Evolutionary conservation across 345 rosid species (phyloP).

Genomic region (Dimocarpus longan): DNA sequence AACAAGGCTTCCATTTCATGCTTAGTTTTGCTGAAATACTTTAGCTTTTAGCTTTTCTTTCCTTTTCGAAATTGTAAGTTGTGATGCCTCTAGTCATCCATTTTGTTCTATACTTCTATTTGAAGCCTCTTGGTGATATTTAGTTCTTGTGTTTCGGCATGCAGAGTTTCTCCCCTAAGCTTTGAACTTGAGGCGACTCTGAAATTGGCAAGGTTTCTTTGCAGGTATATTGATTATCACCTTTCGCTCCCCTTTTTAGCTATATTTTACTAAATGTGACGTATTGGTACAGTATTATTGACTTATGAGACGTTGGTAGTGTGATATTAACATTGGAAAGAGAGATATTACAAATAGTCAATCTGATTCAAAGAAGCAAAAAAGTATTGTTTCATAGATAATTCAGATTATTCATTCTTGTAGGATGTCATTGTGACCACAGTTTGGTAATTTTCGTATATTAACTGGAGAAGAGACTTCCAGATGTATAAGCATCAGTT

Average conservation of each 20-base stretch:
- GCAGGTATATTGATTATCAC: slow-evolving; percentile 55
- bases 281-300: not conserved
- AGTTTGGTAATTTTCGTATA: not conserved
- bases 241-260: not conserved
- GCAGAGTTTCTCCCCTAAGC: slow-evolving; percentile 95
- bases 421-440: not conserved
- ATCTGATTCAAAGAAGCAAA: not conserved
- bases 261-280: not conserved
- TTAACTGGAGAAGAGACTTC: not conserved
- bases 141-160: slow-evolving; percentile 25
- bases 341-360: not conserved
- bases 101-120: not conserved
- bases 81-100: not conserved
- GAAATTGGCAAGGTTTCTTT: slow-evolving; percentile 94
- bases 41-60: not conserved
- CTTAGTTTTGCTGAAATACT: not conserved
- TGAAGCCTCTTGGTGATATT: slow-evolving; percentile 18
- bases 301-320: not conserved
- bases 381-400: not conserved
- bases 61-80: not conserved
- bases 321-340: not conserved
- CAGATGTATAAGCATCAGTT: not conserved
- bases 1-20: slow-evolving; percentile 10
- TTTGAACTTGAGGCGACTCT: slow-evolving; percentile 97
- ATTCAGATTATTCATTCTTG: not conserved